phyloP scores from a whole-genome alignment of 306 rosid species.

The Lithocarpus polystachyus region DNA sequence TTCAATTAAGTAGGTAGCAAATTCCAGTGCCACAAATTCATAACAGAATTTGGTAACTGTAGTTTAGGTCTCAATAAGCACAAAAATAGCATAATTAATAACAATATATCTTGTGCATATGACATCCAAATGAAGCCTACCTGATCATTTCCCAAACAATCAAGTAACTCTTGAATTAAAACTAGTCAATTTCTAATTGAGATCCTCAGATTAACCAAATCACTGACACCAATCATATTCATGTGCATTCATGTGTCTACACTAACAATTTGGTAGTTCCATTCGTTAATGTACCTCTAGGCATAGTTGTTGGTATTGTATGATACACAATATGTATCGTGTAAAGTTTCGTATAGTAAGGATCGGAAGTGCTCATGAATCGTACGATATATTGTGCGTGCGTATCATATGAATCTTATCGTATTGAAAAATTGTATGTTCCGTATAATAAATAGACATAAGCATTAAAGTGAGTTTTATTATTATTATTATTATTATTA shows the following conservation, averaged over 20 bases:
- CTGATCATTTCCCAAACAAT: neutral
- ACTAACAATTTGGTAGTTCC: too few species aligned
- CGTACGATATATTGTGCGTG: accelerated
- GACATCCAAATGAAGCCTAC: neutral
- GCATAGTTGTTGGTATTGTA: too few species aligned
- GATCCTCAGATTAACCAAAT: neutral
- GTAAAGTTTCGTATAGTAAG: too few species aligned
- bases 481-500: too few species aligned
- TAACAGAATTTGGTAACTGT: neutral
- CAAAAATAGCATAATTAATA: neutral
- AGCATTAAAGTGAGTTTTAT: too few species aligned
- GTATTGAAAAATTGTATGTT: too few species aligned
- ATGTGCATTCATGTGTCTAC: neutral
- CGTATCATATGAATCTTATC: too few species aligned
- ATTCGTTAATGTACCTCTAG: too few species aligned
- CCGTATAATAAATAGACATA: too few species aligned
- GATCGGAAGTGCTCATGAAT: too few species aligned
- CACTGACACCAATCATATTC: neutral
- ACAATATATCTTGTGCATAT: neutral
- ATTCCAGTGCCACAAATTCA: neutral
- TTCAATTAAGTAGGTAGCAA: neutral
- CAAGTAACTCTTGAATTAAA: neutral
- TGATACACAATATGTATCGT: accelerated
- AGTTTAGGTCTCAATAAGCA: neutral
- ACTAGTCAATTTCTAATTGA: neutral